Conservation (phyloP, 345 rosid species). For the Populus nigra region DNA sequence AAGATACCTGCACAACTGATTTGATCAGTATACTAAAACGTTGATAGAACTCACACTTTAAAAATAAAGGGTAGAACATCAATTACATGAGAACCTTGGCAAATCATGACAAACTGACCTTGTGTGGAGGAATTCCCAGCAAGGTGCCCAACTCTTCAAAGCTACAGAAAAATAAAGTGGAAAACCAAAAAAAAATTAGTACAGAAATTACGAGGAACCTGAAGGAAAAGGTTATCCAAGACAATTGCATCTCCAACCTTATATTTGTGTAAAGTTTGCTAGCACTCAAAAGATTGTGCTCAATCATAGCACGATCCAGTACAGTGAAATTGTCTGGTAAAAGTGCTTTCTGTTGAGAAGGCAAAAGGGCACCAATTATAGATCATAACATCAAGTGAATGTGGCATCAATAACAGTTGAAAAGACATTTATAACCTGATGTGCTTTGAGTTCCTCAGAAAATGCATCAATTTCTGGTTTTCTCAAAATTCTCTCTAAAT, state of each 20-base stretch:
- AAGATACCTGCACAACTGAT: not conserved
- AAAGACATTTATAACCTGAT: slow-evolving; percentile 58
- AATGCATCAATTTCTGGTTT: slow-evolving; percentile 96
- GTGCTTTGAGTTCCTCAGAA: slow-evolving; percentile 86
- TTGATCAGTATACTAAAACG: not conserved
- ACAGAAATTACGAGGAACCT: not conserved
- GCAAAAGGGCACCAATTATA: slow-evolving; percentile 13
- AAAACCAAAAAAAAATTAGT: slow-evolving; percentile 6
- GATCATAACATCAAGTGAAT: slow-evolving; percentile 2
- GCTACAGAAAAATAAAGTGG: slow-evolving; percentile 35
- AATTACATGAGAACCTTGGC: not conserved
- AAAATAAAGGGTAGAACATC: not conserved
- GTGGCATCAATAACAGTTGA: not conserved
- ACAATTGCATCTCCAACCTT: slow-evolving; percentile 43
- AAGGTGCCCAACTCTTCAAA: slow-evolving; percentile 95
- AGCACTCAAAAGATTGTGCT: slow-evolving; percentile 95
- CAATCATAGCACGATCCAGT: slow-evolving; percentile 96
- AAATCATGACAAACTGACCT: slow-evolving; percentile 39
- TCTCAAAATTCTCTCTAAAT: slow-evolving; percentile 89
- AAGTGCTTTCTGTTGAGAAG: slow-evolving; percentile 68
- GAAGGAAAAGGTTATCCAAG: not conserved
- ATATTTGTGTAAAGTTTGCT: slow-evolving; percentile 96
- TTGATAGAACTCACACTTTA: not conserved
- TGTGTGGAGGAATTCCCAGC: slow-evolving; percentile 85
- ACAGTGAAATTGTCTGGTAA: slow-evolving; percentile 93